Base-by-base conservation (phyloP, 108 stramenopile genomes). In the Asterionellopsis glacialis region DNA sequence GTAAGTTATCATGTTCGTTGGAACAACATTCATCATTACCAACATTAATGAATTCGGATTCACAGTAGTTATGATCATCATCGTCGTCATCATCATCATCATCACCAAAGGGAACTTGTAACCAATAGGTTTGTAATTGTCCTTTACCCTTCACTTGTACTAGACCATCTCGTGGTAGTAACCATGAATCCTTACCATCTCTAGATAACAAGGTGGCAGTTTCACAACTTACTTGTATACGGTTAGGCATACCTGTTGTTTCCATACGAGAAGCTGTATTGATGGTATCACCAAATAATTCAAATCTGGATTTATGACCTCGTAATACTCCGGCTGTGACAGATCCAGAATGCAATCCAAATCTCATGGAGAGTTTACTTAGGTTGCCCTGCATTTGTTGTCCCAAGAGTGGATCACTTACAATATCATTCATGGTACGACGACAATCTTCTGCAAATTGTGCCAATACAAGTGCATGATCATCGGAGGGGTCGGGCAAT, bases 281-380 rank as follows among this genome's bases (percentile, higher is more conserved):
- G 44, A 88, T 81, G 0, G 86, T 83, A 41, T 88, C 86, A 9
- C 86, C 86, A 59, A 88, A 88, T 13, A 85, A 51, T 21, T 85
- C 70, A 54, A 85, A 85, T 13, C 84, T 61, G 22, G 79, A 59
- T 39, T 77, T 85, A 13, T 77, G 59, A 9, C 84, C 84, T 14
- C 80, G 66, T 13, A 85, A 67, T 0, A 85, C 75, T 42, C 84
- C 84, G 11, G 84, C 80, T 10, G 75, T 82, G 0, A 79, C 75
- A n/a, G 84, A 73, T 0, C 84, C 84, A 54, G 68, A 70, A 48
- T 85, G 79, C 9, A 85, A 42, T 5, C 84, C 84, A 55, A 70
- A 49, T 51, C 84, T 25, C 60, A 85, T 73, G 2, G 57, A 65
- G 28, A 85, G 54, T 25, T 73, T 60, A 13, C 38, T 51, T 12